Base-by-base conservation (phyloP, 2,329 filamentous ascomycete genomes). In the Onygenales sp. region DNA sequence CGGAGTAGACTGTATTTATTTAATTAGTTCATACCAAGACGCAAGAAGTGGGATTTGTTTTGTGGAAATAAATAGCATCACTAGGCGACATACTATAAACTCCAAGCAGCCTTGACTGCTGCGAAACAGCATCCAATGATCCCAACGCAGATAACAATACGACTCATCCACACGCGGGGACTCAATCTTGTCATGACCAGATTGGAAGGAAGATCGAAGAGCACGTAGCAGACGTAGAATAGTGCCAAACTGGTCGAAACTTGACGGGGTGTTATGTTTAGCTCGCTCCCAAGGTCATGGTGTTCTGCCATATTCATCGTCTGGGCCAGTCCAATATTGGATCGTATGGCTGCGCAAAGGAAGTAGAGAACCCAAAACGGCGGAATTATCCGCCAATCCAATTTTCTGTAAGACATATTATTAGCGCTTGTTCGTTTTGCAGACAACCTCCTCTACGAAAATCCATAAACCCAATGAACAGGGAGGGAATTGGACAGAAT, bases 351-450 rank as follows among this genome's bases (percentile, higher is more conserved):
- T 0, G 89, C 93, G 76, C 88, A 93, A 58, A 95, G 80, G 66
- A 95, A 95, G 73, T 95, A 95, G 13, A 95, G 78, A 13, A 85
- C 69, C 90, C 90, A 95, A 70, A 95, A 92, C 33, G 90, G 88
- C 79, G 78, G 77, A 55, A 81, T 75, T 55, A 82, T 81, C 14
- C 79, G 72, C n/a, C 73, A 72, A 58, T 82, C 79, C 36, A 82
- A 71, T 67, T 81, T 82, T 51, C 77, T 79, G 48, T 17, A 27
- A 13, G 0, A 27, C 8, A 33, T 9, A 21, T 51, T 49, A 14
- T 31, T 40, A 10, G 6, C 17, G 17, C 17, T 54, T 49, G 37
- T 51, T 49, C 31, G 32, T 32, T 44, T n/a, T 10, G 2, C 14
- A 17, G 42, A 46, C 21, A 39, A 45, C 17, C 14, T 50, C 32